phyloP scores from a whole-genome alignment of 169 alveolate species.

The Cryptosporidium viatorum region DNA sequence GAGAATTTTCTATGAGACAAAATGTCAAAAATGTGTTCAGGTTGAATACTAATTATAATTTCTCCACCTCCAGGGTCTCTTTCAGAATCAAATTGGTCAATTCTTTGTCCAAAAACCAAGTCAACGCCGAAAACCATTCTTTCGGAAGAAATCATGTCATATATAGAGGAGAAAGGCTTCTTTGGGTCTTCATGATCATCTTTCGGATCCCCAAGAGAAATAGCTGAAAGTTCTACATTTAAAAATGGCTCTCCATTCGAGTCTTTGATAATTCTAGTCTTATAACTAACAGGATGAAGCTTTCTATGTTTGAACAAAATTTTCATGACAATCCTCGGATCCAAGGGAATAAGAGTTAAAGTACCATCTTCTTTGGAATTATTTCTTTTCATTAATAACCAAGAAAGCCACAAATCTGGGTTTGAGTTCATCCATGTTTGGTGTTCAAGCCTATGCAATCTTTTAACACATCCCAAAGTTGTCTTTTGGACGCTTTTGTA shows the following conservation, averaged over 20 bases:
- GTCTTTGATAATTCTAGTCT: conserved; percentile 22
- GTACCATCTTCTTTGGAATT: background rate
- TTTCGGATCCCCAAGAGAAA: conserved; percentile 6
- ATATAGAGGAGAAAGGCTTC: conserved; percentile 12
- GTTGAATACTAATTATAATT: conserved; percentile 22
- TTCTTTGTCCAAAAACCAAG: conserved; percentile 20
- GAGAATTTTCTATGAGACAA: conserved; percentile 13
- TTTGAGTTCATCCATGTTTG: conserved; percentile 57
- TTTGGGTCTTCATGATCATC: background rate
- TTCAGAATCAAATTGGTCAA: background rate
- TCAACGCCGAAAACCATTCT: conserved; percentile 25
- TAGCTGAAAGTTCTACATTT: conserved; percentile 32
- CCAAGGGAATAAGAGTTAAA: conserved; percentile 35
- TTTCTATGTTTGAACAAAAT: conserved; percentile 30
- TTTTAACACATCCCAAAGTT: conserved; percentile 1
- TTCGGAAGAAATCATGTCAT: conserved; percentile 35
- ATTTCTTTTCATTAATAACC: conserved; percentile 26
- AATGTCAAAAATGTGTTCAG: conserved; percentile 29
- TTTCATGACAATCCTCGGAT: conserved; percentile 29
- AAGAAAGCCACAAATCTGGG: conserved; percentile 41
- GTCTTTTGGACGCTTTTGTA: conserved; percentile 9
- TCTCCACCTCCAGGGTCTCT: conserved; percentile 56
- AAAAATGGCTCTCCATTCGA: conserved; percentile 10
- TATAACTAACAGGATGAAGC: conserved; percentile 29
- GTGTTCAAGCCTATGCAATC: background rate